Base-by-base conservation (phyloP, 495 filamentous ascomycete species). In the Penicillium nucicola region DNA sequence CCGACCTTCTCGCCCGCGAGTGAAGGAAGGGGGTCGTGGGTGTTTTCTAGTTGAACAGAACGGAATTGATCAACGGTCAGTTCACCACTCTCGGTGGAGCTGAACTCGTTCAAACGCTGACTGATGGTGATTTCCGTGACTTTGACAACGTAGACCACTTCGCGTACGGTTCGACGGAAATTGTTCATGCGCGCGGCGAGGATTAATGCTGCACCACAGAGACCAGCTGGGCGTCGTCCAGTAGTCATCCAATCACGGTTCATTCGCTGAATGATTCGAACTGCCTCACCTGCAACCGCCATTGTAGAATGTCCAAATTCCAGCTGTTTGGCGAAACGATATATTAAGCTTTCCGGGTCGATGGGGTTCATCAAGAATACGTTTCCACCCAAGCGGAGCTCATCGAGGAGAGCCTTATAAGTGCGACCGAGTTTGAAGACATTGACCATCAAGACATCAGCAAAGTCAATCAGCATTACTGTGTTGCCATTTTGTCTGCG, bases 161-260 rank as follows among this genome's bases (percentile, higher is more conserved):
- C 93, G 20, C 90, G 79, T 5, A 95, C 82, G 0, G 89, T 93
- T 15, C 93, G 86, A 32, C 92, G 85, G 65, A 92, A 97, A 66
- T 97, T 97, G 75, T 96, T 95, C 84, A 96, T 96, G 28, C 95
- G 87, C 9, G 93, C 90, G 17, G 93, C 95, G 55, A 98, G 83
- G 55, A 98, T 89, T 48, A 98, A 78, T 50, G 90, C 91, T 9
- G 93, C 95, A 50, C 93, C 95, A 68, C 90, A 96, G 37, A 97
- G 83, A 60, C 95, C 93, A 20, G 93, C 90, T 37, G 95, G 95
- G 35, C 91, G 83, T 61, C 93, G 89, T 57, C 93, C 93, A 40
- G 86, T 85, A 8, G 88, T 85, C 82, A 98, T 97, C 89, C 92
- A 97, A 68, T 98, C 93, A 20, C 87, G 79, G 42, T 88, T 87